A percentile compares a stretch with the other conserved stretches of the same genome.
These are phyloP conservation scores for Dissophora globulifera DNA, from an alignment of 192 early-diverging fungal genomes.

Conservation along the genomic window DNA sequence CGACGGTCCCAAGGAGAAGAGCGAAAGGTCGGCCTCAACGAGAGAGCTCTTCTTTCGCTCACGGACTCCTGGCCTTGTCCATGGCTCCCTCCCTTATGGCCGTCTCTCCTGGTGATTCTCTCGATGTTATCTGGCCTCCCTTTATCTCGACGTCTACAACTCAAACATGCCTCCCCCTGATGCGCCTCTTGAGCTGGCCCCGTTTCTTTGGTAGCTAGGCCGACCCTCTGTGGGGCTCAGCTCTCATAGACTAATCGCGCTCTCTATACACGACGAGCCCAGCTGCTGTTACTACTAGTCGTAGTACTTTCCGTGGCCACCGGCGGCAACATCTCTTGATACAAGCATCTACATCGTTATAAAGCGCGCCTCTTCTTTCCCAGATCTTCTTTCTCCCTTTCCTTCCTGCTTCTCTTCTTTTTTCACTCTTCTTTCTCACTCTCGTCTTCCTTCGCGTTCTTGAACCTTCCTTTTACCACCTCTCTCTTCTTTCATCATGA, in stretches of 20 bases:
- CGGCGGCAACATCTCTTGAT: too few species aligned
- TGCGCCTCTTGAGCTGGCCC: too few species aligned
- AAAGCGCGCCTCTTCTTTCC: neutral
- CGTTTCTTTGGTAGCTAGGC: too few species aligned
- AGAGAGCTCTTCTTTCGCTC: neutral
- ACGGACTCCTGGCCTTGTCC: neutral
- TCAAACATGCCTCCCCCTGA: neutral
- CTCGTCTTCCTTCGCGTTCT: neutral
- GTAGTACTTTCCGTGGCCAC: too few species aligned
- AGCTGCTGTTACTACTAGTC: too few species aligned
- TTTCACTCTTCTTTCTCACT: constrained; percentile 1
- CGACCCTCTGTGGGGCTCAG: too few species aligned
- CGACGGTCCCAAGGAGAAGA: too few species aligned
- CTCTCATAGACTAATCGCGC: too few species aligned
- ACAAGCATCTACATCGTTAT: too few species aligned
- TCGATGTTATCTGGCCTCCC: neutral
- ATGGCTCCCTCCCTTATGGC: neutral
- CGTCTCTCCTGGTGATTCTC: neutral
- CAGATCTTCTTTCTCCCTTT: neutral
- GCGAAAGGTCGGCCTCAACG: neutral
- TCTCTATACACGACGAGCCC: too few species aligned
- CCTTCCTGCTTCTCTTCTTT: neutral
- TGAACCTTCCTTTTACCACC: neutral
- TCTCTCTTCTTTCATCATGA: constrained; percentile 12
- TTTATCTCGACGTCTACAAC: too few species aligned